Evolutionary conservation across 2,329 filamentous ascomycete species (phyloP).

Genomic region (Beauveria caledonica): DNA sequence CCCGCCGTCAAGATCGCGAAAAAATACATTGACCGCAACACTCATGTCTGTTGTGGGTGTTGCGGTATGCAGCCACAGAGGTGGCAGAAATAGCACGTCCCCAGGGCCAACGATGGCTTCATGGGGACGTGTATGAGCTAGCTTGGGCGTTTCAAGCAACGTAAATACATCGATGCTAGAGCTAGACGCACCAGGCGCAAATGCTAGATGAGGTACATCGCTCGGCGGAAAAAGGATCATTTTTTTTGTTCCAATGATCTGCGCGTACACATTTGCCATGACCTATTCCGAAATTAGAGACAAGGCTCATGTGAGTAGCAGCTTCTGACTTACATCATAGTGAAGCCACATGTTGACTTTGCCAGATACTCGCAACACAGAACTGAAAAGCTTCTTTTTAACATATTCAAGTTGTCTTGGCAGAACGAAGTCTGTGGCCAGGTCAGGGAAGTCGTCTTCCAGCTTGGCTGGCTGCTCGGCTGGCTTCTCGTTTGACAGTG

Average conservation of each 20-base stretch:
- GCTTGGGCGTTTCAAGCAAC: slow-evolving; percentile 29
- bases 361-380: slow-evolving; percentile 70
- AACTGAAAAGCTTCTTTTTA: slow-evolving; percentile 61
- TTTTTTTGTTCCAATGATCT: slow-evolving; percentile 65
- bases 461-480: slow-evolving; percentile 63
- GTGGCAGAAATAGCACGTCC: slow-evolving; percentile 72
- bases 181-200: slow-evolving; percentile 71
- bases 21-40: slow-evolving; percentile 85
- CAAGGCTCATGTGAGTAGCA: neutral
- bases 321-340: slow-evolving; percentile 57
- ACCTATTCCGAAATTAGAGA: slow-evolving; percentile 40
- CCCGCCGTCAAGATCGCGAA: slow-evolving; percentile 57
- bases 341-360: slow-evolving; percentile 83
- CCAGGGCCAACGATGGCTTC: slow-evolving; percentile 60
- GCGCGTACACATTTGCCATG: slow-evolving; percentile 80
- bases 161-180: slow-evolving; percentile 68
- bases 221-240: slow-evolving; percentile 71
- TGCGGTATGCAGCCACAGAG: slow-evolving; percentile 77
- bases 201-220: slow-evolving; percentile 61
- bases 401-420: slow-evolving; percentile 54
- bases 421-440: slow-evolving; percentile 62
- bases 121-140: slow-evolving; percentile 50
- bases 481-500: slow-evolving; percentile 62
- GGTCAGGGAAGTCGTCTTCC: slow-evolving; percentile 58
- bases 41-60: slow-evolving; percentile 51